These are phyloP conservation scores for Vanrija sp. DNA, from an alignment of 1,284 basidiomycete species.

Conservation along the genomic window DNA sequence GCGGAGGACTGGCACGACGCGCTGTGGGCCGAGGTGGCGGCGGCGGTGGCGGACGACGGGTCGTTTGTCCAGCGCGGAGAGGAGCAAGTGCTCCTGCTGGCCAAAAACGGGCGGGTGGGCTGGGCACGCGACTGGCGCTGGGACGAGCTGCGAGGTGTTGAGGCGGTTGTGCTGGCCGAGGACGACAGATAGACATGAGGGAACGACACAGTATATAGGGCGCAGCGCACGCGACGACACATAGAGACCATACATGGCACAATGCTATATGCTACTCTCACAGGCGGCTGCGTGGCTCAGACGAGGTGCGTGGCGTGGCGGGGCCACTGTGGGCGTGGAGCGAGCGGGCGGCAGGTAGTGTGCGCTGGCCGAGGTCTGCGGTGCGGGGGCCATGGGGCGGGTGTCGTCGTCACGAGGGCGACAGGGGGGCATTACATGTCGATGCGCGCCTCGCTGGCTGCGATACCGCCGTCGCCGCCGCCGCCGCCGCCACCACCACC, in stretches of 20 bases:
- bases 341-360: no score
- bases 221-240: no score
- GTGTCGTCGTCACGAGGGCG: no score
- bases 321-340: no score
- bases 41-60: slow-evolving; percentile 33
- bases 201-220: no score
- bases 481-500: not conserved
- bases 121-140: slow-evolving; percentile 58
- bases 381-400: no score
- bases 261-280: no score
- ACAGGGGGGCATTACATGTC: slow-evolving; percentile 12
- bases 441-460: slow-evolving; percentile 15
- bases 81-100: slow-evolving; percentile 53
- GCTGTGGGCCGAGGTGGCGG: slow-evolving; percentile 51
- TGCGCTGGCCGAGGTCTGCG: no score
- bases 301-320: no score
- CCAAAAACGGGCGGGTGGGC: slow-evolving; percentile 54
- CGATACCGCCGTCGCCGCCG: not conserved
- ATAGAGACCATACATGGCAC: no score
- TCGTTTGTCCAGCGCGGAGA: slow-evolving; percentile 17
- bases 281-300: no score
- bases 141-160: slow-evolving; percentile 31
- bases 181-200: no score
- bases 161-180: slow-evolving; percentile 3
- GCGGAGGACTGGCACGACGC: slow-evolving; percentile 57